Percentiles rank a stretch among this genome's conserved stretches.
These are phyloP conservation scores for Hypoxylon sp. DNA, from an alignment of 2,329 filamentous ascomycete genomes.

Conservation along the genomic window DNA sequence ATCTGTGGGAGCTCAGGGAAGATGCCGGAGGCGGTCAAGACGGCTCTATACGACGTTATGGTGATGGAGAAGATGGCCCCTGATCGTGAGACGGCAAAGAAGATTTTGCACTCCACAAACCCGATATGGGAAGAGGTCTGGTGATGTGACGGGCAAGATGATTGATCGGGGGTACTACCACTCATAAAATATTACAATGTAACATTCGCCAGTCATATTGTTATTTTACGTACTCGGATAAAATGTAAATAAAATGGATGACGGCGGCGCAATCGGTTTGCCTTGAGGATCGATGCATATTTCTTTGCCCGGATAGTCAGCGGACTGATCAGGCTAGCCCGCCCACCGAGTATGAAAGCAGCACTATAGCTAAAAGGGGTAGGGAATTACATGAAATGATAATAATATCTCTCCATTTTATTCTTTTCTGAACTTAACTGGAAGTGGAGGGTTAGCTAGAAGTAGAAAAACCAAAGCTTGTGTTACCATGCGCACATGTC, in stretches of 20 bases:
- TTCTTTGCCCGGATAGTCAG: neutral
- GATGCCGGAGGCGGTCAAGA: slow-evolving; percentile 70
- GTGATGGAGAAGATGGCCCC: slow-evolving; percentile 56
- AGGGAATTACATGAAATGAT: neutral
- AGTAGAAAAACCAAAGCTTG: no score
- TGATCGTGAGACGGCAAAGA: slow-evolving; percentile 58
- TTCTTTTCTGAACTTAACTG: neutral
- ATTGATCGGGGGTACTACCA: neutral
- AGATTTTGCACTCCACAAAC: slow-evolving; percentile 55
- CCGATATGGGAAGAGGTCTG: slow-evolving; percentile 72
- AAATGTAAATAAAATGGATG: neutral
- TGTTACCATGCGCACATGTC: no score
- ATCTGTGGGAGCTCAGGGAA: slow-evolving; percentile 71
- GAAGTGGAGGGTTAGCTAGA: no score
- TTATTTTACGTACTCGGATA: neutral
- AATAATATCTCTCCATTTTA: neutral
- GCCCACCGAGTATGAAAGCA: neutral
- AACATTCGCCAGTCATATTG: neutral
- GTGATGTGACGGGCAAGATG: slow-evolving; percentile 53
- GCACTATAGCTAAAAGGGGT: neutral
- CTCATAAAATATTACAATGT: neutral
- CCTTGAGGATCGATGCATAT: neutral
- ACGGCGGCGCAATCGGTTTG: neutral
- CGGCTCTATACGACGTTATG: slow-evolving; percentile 66
- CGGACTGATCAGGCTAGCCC: neutral